These are phyloP conservation scores for Lipomyces japonicus DNA, from an alignment of 805 yeast genomes.

Conservation along the genomic window DNA sequence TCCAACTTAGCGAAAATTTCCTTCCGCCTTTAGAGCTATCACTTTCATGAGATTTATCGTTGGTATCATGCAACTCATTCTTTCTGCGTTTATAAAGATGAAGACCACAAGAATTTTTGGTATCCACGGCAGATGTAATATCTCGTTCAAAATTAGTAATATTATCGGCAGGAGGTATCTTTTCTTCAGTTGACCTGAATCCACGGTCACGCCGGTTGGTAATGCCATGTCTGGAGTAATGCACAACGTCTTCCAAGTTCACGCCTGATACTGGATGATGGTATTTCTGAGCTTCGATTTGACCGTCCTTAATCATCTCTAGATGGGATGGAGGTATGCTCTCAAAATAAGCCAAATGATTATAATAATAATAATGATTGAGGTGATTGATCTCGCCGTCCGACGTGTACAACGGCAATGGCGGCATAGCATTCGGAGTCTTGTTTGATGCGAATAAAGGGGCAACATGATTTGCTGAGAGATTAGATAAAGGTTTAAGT, in stretches of 20 bases:
- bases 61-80: too few relatives aligned
- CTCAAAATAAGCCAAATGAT: slow-evolving; percentile 17
- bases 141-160: not conserved
- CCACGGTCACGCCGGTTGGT: not conserved
- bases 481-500: not conserved
- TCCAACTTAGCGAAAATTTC: too few relatives aligned
- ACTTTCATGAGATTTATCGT: too few relatives aligned
- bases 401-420: slow-evolving; percentile 18
- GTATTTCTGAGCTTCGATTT: slow-evolving; percentile 14
- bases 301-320: slow-evolving; percentile 11
- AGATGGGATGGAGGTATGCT: slow-evolving; percentile 14
- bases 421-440: slow-evolving; percentile 12
- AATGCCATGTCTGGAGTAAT: slow-evolving; percentile 14
- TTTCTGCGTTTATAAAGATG: too few relatives aligned
- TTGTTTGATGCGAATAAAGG: slow-evolving; percentile 7
- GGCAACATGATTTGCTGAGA: not conserved
- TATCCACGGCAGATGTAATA: too few relatives aligned
- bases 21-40: too few relatives aligned
- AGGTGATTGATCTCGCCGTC: slow-evolving; percentile 20
- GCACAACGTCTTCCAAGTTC: slow-evolving; percentile 15
- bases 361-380: slow-evolving; percentile 19
- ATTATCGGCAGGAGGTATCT: not conserved
- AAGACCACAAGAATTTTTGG: too few relatives aligned
- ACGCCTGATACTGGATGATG: slow-evolving; percentile 25
- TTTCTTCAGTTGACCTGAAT: not conserved